phyloP scores from a whole-genome alignment of 2,329 filamentous ascomycete species.

The Fonsecaea nubica region DNA sequence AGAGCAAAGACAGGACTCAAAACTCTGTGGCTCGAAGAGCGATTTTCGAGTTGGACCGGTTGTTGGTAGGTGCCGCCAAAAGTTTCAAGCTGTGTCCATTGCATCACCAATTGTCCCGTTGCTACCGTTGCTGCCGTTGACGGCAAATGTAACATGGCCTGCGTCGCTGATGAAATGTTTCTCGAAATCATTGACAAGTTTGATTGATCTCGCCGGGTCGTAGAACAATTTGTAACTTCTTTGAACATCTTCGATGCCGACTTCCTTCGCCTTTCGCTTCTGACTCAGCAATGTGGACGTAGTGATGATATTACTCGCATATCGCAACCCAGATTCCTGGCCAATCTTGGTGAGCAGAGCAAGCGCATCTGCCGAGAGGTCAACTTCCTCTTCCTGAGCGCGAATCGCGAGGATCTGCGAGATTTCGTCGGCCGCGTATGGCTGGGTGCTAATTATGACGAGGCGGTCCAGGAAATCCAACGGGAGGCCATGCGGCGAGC shows the following conservation, averaged over 20 bases:
- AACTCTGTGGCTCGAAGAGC: not conserved
- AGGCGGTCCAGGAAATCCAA: conserved; percentile 96
- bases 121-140: conserved; percentile 41
- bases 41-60: not conserved
- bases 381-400: conserved; percentile 94
- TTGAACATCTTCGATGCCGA: conserved; percentile 86
- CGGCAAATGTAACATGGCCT: conserved; percentile 75
- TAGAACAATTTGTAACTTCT: conserved; percentile 94
- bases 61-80: conserved; percentile 20
- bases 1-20: not conserved
- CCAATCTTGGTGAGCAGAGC: conserved; percentile 95
- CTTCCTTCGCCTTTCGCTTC: conserved; percentile 84
- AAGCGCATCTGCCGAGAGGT: conserved; percentile 85
- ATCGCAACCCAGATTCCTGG: conserved; percentile 86
- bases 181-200: conserved; percentile 89
- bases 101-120: conserved; percentile 61
- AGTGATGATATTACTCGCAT: conserved; percentile 97
- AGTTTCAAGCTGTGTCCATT: conserved; percentile 69
- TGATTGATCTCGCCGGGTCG: conserved; percentile 84
- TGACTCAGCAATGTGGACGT: conserved; percentile 86
- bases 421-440: conserved; percentile 83
- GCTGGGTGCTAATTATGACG: conserved; percentile 91
- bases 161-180: conserved; percentile 90
- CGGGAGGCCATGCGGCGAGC: conserved; percentile 89
- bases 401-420: conserved; percentile 90